Evolutionary conservation across 192 early-diverging fungal genomes (phyloP).

Genomic region (Physocladia obscura): DNA sequence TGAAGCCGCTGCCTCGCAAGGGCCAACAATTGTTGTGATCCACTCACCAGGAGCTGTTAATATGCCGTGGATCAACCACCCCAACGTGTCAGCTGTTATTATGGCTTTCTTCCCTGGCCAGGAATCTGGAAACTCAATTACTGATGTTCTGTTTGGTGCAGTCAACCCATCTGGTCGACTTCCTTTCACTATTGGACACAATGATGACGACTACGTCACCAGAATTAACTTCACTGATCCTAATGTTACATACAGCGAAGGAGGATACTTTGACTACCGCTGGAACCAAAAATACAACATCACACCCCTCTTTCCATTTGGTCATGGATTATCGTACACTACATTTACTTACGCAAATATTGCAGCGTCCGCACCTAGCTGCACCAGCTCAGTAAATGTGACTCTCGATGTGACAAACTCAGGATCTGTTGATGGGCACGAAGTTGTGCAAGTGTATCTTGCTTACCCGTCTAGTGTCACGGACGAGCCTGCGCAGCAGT

Average conservation of each 20-base stretch:
- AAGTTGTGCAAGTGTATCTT: slow-evolving; percentile 41
- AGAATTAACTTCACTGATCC: slow-evolving; percentile 27
- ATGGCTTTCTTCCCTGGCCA: slow-evolving; percentile 59
- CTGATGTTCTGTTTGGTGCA: slow-evolving; percentile 64
- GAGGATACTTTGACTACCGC: slow-evolving; percentile 49
- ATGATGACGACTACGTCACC: slow-evolving; percentile 34
- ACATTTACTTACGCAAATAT: slow-evolving; percentile 42
- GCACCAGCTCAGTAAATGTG: not conserved
- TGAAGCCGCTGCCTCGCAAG: slow-evolving; percentile 49
- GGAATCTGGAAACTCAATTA: slow-evolving; percentile 57
- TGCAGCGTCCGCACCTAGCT: not conserved
- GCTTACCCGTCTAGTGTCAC: slow-evolving; percentile 22
- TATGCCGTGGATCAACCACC: slow-evolving; percentile 56
- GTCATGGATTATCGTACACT: slow-evolving; percentile 59
- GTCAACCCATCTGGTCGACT: slow-evolving; percentile 58
- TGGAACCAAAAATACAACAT: slow-evolving; percentile 45
- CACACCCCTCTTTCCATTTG: slow-evolving; percentile 49
- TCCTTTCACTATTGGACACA: slow-evolving; percentile 56
- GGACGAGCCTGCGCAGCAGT: slow-evolving; percentile 14
- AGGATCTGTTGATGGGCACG: slow-evolving; percentile 9
- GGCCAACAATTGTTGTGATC: slow-evolving; percentile 51
- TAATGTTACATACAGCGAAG: slow-evolving; percentile 46
- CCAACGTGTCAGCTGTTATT: slow-evolving; percentile 56
- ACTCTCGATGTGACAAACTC: slow-evolving; percentile 20
- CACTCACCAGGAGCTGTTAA: slow-evolving; percentile 53